A percentile compares a stretch with the other conserved stretches of the same genome.
phyloP scores from a whole-genome alignment of 371 early-diverging fungal species.

The Umbelopsis sp. region DNA sequence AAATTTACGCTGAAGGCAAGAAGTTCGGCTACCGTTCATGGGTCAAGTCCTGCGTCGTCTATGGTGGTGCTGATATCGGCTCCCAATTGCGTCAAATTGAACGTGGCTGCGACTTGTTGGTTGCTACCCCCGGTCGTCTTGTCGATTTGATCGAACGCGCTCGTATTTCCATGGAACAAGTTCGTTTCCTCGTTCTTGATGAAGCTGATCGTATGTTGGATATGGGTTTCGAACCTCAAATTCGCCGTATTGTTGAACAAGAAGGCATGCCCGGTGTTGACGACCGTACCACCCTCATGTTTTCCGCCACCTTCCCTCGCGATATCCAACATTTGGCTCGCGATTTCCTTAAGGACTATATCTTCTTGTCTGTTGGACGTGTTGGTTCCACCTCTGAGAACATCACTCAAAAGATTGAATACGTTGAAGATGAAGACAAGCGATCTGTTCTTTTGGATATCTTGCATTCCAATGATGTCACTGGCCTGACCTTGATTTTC shows the following conservation, averaged over 20 bases:
- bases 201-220: conserved; percentile 99
- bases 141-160: conserved; percentile 94
- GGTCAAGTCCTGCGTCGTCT: conserved; percentile 89
- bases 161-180: conserved; percentile 71
- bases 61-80: conserved; percentile 95
- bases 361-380: conserved; percentile 91
- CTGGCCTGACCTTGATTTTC: conserved; percentile 94
- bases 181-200: conserved; percentile 92
- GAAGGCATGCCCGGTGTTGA: conserved; percentile 86
- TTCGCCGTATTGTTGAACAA: conserved; percentile 92
- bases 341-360: conserved; percentile 92
- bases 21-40: conserved; percentile 89
- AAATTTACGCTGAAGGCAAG: conserved; percentile 85
- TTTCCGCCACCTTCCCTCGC: conserved; percentile 95
- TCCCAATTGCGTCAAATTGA: conserved; percentile 87
- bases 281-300: conserved; percentile 95
- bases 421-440: conserved; percentile 90
- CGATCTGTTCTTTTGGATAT: conserved; percentile 86
- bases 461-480: conserved; percentile 66
- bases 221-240: conserved; percentile 99
- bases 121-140: conserved; percentile 97
- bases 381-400: conserved; percentile 96
- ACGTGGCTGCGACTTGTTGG: conserved; percentile 93
- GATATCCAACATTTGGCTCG: conserved; percentile 94
- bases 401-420: conserved; percentile 87